These are phyloP conservation scores for Plasmodium fragile DNA, from an alignment of 169 alveolate species.

Conservation along the genomic window DNA sequence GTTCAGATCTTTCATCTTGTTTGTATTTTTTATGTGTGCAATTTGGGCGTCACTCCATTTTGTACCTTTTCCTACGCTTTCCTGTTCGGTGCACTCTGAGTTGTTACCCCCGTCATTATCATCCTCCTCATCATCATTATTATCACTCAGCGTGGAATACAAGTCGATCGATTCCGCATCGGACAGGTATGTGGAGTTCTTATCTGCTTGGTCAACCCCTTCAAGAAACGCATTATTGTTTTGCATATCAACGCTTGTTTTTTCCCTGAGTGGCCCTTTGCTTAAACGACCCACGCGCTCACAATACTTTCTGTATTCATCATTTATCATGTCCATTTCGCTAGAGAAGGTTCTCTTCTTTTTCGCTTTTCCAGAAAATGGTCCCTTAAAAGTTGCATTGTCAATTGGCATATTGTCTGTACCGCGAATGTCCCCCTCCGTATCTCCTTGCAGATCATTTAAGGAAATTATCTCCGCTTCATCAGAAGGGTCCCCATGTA, in stretches of 20 bases:
- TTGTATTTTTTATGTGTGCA: conserved; percentile 7
- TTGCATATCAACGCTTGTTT: neutral
- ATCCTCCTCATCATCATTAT: no score
- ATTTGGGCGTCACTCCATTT: neutral
- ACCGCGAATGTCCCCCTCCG: neutral
- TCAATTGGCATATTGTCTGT: neutral
- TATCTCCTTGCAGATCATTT: neutral
- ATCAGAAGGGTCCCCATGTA: neutral
- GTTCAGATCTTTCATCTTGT: conserved; percentile 30
- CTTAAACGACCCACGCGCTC: neutral
- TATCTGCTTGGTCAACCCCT: neutral
- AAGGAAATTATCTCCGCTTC: neutral
- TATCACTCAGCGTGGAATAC: neutral
- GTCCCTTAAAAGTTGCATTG: neutral
- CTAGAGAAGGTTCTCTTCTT: neutral
- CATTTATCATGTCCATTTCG: conserved; percentile 22
- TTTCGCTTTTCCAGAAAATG: neutral
- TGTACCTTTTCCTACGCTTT: neutral
- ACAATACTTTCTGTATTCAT: conserved; percentile 16
- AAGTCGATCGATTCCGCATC: conserved; percentile 16
- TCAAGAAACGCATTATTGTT: neutral
- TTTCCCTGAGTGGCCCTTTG: neutral
- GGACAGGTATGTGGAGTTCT: neutral
- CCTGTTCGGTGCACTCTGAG: neutral
- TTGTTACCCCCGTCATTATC: neutral